Percentiles rank a stretch among this genome's conserved stretches.
Conservation (phyloP, 148 eudicot genomes). For the Mesembryanthemum crystallinum region DNA sequence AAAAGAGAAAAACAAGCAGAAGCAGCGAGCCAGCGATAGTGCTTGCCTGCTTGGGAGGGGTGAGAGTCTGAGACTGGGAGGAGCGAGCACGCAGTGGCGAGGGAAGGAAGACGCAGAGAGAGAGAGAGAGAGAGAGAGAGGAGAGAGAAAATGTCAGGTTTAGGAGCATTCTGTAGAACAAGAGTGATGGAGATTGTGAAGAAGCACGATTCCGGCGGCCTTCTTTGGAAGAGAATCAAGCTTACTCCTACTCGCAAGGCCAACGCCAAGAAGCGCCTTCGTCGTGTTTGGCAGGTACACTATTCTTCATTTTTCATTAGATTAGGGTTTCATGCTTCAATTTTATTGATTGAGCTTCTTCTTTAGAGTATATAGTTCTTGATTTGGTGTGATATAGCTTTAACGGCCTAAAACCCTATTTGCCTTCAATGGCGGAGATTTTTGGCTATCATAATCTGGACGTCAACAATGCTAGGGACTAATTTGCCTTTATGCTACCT, state of each 20-base stretch:
- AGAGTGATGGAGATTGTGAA: conserved; percentile 75
- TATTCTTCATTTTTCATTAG: background rate
- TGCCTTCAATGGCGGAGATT: too few relatives aligned
- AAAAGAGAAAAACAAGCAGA: too few relatives aligned
- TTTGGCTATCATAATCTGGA: too few relatives aligned
- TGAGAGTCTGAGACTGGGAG: background rate
- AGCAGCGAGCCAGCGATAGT: too few relatives aligned
- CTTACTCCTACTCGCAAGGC: conserved; percentile 83
- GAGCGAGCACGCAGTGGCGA: background rate
- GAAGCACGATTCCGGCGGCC: conserved; percentile 84
- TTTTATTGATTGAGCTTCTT: background rate
- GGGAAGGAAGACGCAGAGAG: background rate
- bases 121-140: background rate
- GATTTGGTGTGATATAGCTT: too few relatives aligned
- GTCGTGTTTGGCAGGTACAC: conserved; percentile 87
- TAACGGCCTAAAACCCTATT: background rate
- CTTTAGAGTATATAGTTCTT: too few relatives aligned
- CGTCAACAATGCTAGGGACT: too few relatives aligned
- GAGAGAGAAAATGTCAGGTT: conserved; percentile 28
- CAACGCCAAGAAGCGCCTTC: conserved; percentile 91
- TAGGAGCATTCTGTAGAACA: conserved; percentile 67
- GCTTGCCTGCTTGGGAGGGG: too few relatives aligned
- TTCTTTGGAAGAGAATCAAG: conserved; percentile 86
- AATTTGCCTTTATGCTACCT: too few relatives aligned
- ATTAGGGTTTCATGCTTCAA: conserved; percentile 1